Base-by-base conservation (phyloP, 192 early-diverging fungal species). In the Gigaspora rosea region DNA sequence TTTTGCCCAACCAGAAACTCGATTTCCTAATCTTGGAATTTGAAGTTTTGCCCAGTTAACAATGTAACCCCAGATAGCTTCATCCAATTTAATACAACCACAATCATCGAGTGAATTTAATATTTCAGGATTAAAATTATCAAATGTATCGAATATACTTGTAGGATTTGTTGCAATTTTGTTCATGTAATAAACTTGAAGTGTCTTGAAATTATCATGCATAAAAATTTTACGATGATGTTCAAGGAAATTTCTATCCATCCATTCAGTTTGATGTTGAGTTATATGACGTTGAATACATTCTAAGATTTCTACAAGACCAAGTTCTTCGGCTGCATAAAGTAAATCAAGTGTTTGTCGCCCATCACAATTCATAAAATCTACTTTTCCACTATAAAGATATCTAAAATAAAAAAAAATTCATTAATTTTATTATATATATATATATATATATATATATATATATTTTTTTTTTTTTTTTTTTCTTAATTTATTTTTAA, bases 271-370 rank as follows among this genome's bases (percentile, higher is more conserved):
- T 49, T 68, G 66, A 22, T 27, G 15, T 3, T 68, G 36, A 48
- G 48, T 68, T 27, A 68, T 20, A 68, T 68, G 18, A 47, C 48
- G 41, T 68, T 68, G 66, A 68, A 68, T 68, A 68, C 27, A 20
- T 22, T 68, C 66, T 11, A 68, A 68, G 13, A 68, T 41, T 68
- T 68, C 66, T 9, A 16, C 11, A 9, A 68, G 35, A 35, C 46
- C 46, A 20, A 68, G 20, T 68, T 68, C 66, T 68, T 68, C 66
- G 1, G 66, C 66, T 27, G 66, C 66, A 68, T 49, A 50, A n/a
- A 68, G 47, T 8, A 68, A 47, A 49, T 68, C 66, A 68, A 68
- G 46, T 22, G 20, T 22, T 49, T 68, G 2, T 8, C 22, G 12
- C 12, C 48, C 22, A 49, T 4, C 27, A 50, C 41, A 49, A 68